phyloP scores from a whole-genome alignment of 2,329 filamentous ascomycete species.

The Phialocephala subalpina region DNA sequence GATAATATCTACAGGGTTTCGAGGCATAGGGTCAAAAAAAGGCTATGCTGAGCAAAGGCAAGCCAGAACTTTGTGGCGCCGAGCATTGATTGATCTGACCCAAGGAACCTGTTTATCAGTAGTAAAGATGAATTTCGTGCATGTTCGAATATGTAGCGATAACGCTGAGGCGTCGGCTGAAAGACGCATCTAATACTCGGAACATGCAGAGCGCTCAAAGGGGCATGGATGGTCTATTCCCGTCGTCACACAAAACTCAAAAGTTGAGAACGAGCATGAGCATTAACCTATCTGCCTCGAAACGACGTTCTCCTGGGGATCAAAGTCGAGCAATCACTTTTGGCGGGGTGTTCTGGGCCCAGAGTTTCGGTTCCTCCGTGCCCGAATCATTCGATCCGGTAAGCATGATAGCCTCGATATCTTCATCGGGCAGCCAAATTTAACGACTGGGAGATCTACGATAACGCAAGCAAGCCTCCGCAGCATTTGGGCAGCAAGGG shows the following conservation, averaged over 20 bases:
- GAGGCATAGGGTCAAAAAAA: constrained; percentile 9
- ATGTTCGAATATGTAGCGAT: constrained; percentile 18
- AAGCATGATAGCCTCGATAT: not conserved
- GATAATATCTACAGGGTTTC: constrained; percentile 17
- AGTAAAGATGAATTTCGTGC: constrained; percentile 17
- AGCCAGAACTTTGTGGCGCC: constrained; percentile 17
- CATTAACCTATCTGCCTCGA: constrained; percentile 8
- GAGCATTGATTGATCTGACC: constrained; percentile 22
- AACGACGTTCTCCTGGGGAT: constrained; percentile 18
- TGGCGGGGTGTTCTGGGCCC: constrained; percentile 11
- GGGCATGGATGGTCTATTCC: constrained; percentile 17
- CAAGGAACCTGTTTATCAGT: constrained; percentile 15
- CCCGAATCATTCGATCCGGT: constrained; percentile 14
- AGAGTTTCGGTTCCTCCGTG: constrained; percentile 1
- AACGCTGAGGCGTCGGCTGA: constrained; percentile 19
- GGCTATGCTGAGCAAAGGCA: constrained; percentile 17
- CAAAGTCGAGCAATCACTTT: not conserved
- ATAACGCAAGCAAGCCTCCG: constrained; percentile 19
- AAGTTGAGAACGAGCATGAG: constrained; percentile 15
- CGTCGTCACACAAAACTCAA: constrained; percentile 15
- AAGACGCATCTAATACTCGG: constrained; percentile 15
- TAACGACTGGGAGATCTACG: constrained; percentile 19
- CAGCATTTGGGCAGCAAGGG: constrained; percentile 20
- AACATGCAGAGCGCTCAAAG: constrained; percentile 15
- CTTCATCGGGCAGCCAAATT: constrained; percentile 15